Conservation (phyloP, 805 yeast species). For the Starmerella vaccinii region DNA sequence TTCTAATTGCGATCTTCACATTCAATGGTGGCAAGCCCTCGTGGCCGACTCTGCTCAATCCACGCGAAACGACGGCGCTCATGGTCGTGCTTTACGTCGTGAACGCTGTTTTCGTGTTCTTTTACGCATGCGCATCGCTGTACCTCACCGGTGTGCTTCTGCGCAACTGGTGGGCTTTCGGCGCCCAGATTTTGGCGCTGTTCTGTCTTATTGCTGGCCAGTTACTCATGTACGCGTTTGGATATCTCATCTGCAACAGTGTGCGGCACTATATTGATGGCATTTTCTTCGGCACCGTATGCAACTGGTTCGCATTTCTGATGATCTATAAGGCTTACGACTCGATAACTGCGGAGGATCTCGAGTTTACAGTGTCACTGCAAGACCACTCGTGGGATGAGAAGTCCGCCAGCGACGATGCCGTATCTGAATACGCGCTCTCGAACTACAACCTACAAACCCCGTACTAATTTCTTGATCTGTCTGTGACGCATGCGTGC, state of each 20-base stretch:
- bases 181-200: conserved; percentile 63
- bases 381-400: conserved; percentile 37
- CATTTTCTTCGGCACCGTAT: conserved; percentile 66
- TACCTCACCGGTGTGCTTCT: conserved; percentile 57
- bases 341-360: conserved; percentile 85
- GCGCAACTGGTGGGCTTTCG: conserved; percentile 77
- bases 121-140: conserved; percentile 59
- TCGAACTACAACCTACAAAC: conserved; percentile 29
- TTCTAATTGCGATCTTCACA: conserved; percentile 58
- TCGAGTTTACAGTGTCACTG: conserved; percentile 72
- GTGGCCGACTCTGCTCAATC: conserved; percentile 33
- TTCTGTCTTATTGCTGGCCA: conserved; percentile 77
- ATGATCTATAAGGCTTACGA: conserved; percentile 97
- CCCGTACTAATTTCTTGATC: conserved; percentile 12
- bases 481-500: not conserved
- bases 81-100: conserved; percentile 61
- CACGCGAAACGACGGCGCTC: conserved; percentile 52
- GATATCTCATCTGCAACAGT: conserved; percentile 52
- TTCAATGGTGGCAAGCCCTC: conserved; percentile 48
- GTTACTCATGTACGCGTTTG: conserved; percentile 59
- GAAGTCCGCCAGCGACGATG: conserved; percentile 28
- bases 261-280: conserved; percentile 87
- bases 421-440: conserved; percentile 29
- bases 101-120: conserved; percentile 54
- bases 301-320: conserved; percentile 76